Evolutionary conservation across 2,329 filamentous ascomycete genomes (phyloP), one percentile per base, ranked within the genome.

Genomic region (Penicillium sp.): DNA sequence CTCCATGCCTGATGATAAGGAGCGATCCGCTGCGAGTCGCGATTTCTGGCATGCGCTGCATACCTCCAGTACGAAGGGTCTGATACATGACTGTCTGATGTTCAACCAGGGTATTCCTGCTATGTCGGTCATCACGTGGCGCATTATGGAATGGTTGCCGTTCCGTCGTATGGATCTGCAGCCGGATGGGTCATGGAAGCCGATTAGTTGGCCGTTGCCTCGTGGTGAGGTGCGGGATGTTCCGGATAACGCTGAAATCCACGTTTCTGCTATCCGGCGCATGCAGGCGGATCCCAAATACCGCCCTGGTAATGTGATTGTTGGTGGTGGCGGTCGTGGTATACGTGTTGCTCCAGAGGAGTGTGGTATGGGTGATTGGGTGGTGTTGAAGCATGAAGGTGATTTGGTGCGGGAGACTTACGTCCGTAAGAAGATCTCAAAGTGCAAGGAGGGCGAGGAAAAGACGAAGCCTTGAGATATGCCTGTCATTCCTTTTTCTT

Each of bases 101-200:
- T 90, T 84, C 63, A 78, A 80, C 13, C 81, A 83, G 13, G 88
- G 88, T 0, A 75, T 88, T 4, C 70, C 79, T 0, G 57, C 60
- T 25, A 52, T 75, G 4, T 82, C 85, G 0, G 87, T 90, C 0
- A 62, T 87, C 0, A 81, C 80, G 2, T 93, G 89, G 89, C 88
- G 85, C 35, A 69, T 90, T 23, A 90, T 93, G 89, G 90, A 93
- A 66, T 91, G 88, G 68, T 76, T 93, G 25, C 90, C 90, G 0
- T 92, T 93, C 73, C 82, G 88, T 1, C 80, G 90, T 25, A 92
- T 94, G 87, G 90, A 93, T 62, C 75, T 93, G 8, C 84, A 85
- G 58, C 56, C 77, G 0, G 87, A 92, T 58, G 88, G 88, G 0
- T 84, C 83, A 0, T 94, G 90, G 90, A 86, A 85, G 70, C 86